These are phyloP conservation scores for Leucaena leucocephala DNA, from an alignment of 306 rosid genomes.

Conservation along the genomic window DNA sequence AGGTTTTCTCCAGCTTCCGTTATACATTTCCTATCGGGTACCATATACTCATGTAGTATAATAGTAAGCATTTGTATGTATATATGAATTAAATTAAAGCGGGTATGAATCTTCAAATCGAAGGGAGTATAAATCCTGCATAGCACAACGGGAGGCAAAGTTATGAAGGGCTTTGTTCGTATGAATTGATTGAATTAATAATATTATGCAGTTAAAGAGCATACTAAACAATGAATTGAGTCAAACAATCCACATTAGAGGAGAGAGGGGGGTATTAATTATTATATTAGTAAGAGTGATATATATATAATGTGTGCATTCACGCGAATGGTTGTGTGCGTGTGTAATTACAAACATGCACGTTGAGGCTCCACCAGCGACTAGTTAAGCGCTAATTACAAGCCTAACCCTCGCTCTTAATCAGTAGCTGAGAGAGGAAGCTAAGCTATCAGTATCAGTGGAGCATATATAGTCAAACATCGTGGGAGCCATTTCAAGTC, in stretches of 20 bases:
- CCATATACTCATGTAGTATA: no score
- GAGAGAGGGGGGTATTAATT: no score
- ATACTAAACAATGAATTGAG: slow-evolving; percentile 23
- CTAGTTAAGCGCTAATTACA: neutral
- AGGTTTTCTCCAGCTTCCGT: neutral
- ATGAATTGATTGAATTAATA: neutral
- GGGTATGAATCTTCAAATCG: no score
- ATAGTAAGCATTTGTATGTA: no score
- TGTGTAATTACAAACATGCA: slow-evolving; percentile 43
- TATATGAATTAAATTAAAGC: no score
- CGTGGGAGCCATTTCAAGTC: slow-evolving; percentile 33
- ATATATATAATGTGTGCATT: slow-evolving; percentile 14
- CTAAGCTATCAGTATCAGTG: neutral
- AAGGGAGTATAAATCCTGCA: neutral
- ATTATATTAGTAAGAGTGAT: neutral
- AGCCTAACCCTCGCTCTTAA: neutral
- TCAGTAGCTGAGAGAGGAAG: neutral
- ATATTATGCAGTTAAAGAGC: neutral
- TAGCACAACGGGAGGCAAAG: slow-evolving; percentile 12
- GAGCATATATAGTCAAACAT: slow-evolving; percentile 19
- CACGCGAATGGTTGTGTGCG: slow-evolving; percentile 50
- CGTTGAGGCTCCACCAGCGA: slow-evolving; percentile 20
- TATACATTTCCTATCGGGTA: neutral
- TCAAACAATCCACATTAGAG: slow-evolving; percentile 17
- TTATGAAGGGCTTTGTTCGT: neutral